Evolutionary conservation across 2,329 filamentous ascomycete species (phyloP).

Genomic region (Cercospora zeina): DNA sequence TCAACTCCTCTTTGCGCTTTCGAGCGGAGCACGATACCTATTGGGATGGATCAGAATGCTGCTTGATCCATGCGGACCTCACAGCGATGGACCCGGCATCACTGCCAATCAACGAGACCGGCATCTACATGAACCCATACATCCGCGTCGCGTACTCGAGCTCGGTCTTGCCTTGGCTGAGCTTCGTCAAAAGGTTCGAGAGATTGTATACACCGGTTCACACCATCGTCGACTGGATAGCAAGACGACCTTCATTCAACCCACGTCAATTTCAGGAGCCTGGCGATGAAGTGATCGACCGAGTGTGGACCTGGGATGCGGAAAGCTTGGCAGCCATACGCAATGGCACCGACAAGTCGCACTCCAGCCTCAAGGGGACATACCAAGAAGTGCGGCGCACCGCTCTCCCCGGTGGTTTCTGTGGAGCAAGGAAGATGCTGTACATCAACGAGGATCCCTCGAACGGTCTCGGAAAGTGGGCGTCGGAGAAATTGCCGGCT

Average conservation of each 20-base stretch:
- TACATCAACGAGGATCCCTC: slow-evolving; percentile 29
- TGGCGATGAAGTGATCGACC: slow-evolving; percentile 57
- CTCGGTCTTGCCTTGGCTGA: slow-evolving; percentile 59
- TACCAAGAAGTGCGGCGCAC: slow-evolving; percentile 24
- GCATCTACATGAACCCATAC: slow-evolving; percentile 73
- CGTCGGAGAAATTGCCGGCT: slow-evolving; percentile 18
- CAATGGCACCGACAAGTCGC: slow-evolving; percentile 21
- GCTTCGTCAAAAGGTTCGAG: slow-evolving; percentile 64
- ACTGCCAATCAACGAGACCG: slow-evolving; percentile 47
- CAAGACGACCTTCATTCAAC: slow-evolving; percentile 61
- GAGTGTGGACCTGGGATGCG: slow-evolving; percentile 52
- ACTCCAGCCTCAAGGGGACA: slow-evolving; percentile 14
- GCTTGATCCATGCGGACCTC: slow-evolving; percentile 51
- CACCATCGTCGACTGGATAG: slow-evolving; percentile 55
- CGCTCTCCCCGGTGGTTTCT: slow-evolving; percentile 28
- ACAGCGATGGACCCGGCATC: slow-evolving; percentile 33
- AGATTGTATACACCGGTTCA: slow-evolving; percentile 63
- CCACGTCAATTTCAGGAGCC: slow-evolving; percentile 60
- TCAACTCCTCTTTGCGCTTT: slow-evolving; percentile 46
- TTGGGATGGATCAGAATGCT: slow-evolving; percentile 53
- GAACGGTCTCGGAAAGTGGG: slow-evolving; percentile 23
- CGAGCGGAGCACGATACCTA: slow-evolving; percentile 46
- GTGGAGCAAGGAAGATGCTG: slow-evolving; percentile 24
- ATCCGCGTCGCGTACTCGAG: slow-evolving; percentile 69
- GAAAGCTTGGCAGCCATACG: slow-evolving; percentile 28